Percentiles rank a stretch among this genome's conserved stretches.
phyloP scores from a whole-genome alignment of 441 rosid genomes.

The Gossypium trilobum region DNA sequence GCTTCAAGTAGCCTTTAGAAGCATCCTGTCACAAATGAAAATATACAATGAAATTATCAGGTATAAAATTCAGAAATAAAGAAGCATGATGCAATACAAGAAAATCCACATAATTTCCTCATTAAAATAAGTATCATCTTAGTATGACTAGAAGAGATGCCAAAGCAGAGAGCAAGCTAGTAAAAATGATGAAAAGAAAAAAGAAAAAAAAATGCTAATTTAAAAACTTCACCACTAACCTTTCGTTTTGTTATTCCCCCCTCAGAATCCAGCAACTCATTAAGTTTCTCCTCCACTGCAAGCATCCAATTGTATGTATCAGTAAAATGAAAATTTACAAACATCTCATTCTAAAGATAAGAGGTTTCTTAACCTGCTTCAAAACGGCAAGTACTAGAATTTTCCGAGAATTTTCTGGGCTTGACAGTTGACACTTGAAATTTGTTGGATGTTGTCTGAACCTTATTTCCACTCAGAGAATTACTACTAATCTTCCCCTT shows the following conservation, averaged over 20 bases:
- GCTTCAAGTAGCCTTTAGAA: constrained; percentile 86
- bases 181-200: constrained; percentile 1
- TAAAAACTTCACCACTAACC: constrained; percentile 38
- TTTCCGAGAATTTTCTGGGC: constrained; percentile 51
- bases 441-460: constrained; percentile 42
- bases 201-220: neutral
- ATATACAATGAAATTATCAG: neutral
- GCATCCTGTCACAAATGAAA: constrained; percentile 56
- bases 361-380: constrained; percentile 55
- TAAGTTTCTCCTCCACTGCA: constrained; percentile 93
- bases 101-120: neutral
- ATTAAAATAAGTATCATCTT: constrained; percentile 1
- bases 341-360: constrained; percentile 1
- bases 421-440: constrained; percentile 42
- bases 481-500: constrained; percentile 36
- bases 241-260: constrained; percentile 94
- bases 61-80: neutral
- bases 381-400: constrained; percentile 51
- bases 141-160: neutral
- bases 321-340: constrained; percentile 1
- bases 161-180: neutral
- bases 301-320: constrained; percentile 15
- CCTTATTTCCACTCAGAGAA: constrained; percentile 42
- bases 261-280: constrained; percentile 81
- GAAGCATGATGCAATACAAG: neutral